Evolutionary conservation across 1,139 yeast genomes (phyloP).

Genomic region (Saccharomyces hybrid): DNA sequence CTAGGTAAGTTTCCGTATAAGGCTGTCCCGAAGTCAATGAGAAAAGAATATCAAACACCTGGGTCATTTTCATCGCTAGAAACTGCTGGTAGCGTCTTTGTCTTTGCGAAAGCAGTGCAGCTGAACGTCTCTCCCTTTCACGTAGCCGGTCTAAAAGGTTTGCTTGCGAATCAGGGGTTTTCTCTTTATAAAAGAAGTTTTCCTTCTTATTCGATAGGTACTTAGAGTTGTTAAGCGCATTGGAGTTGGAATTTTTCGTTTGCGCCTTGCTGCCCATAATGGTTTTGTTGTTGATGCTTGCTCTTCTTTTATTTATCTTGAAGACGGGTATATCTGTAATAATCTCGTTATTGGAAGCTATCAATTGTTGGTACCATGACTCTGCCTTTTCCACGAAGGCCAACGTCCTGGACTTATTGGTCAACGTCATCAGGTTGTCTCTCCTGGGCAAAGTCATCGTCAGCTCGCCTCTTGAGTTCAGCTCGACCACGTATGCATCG

Average conservation of each 20-base stretch:
- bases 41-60: slow-evolving; percentile 30
- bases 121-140: slow-evolving; percentile 25
- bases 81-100: slow-evolving; percentile 36
- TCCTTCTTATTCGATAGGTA: slow-evolving; percentile 17
- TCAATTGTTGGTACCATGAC: slow-evolving; percentile 14
- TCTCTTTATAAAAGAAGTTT: slow-evolving; percentile 14
- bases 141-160: slow-evolving; percentile 24
- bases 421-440: slow-evolving; percentile 13
- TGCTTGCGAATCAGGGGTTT: slow-evolving; percentile 17
- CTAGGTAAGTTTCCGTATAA: slow-evolving; percentile 28
- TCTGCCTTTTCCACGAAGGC: slow-evolving; percentile 22
- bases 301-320: slow-evolving; percentile 21
- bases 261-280: neutral
- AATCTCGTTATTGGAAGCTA: slow-evolving; percentile 8
- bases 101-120: slow-evolving; percentile 22
- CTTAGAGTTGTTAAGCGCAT: slow-evolving; percentile 3
- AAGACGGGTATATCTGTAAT: slow-evolving; percentile 17
- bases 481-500: slow-evolving; percentile 19
- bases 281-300: neutral
- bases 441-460: slow-evolving; percentile 18
- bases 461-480: slow-evolving; percentile 20
- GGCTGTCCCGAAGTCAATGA: slow-evolving; percentile 30
- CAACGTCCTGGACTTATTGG: slow-evolving; percentile 23
- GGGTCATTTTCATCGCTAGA: slow-evolving; percentile 38
- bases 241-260: neutral